Conservation (phyloP, 805 yeast genomes). For the Saccharomycopsis microspora region DNA sequence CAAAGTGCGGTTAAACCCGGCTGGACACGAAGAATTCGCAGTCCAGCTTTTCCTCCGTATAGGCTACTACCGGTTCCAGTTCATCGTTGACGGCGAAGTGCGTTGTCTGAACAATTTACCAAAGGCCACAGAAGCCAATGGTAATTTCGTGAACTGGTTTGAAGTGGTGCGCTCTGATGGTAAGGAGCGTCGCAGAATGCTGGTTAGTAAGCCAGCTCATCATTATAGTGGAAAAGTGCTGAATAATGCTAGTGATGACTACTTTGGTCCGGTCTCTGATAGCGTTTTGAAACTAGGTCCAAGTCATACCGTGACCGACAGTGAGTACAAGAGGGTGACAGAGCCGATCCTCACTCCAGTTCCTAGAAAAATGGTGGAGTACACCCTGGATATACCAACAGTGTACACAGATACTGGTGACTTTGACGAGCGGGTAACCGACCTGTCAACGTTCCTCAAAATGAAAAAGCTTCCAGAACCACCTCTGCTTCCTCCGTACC, state of each 20-base stretch:
- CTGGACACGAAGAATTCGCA: slow-evolving; percentile 32
- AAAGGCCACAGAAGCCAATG: slow-evolving; percentile 95
- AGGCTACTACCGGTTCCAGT: slow-evolving; percentile 88
- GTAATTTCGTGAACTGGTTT: slow-evolving; percentile 85
- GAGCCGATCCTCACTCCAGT: slow-evolving; percentile 16
- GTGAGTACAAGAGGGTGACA: neutral
- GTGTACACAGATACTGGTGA: slow-evolving; percentile 25
- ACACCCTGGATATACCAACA: slow-evolving; percentile 25
- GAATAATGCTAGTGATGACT: slow-evolving; percentile 57
- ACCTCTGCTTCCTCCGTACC: slow-evolving; percentile 28
- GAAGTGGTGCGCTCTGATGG: slow-evolving; percentile 41
- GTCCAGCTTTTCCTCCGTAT: slow-evolving; percentile 72
- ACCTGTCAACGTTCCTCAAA: slow-evolving; percentile 25
- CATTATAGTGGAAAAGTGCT: slow-evolving; percentile 58
- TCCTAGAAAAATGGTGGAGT: slow-evolving; percentile 17
- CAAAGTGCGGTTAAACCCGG: slow-evolving; percentile 74
- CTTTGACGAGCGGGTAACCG: slow-evolving; percentile 23
- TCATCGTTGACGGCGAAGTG: slow-evolving; percentile 88
- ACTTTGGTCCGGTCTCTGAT: slow-evolving; percentile 15
- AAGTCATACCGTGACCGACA: slow-evolving; percentile 10
- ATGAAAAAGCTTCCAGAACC: slow-evolving; percentile 19
- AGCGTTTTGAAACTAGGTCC: neutral
- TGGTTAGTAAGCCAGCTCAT: slow-evolving; percentile 19
- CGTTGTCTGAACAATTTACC: slow-evolving; percentile 80
- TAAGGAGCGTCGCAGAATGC: neutral